Percentiles rank a stretch among this genome's conserved stretches.
Evolutionary conservation across 2,329 filamentous ascomycete species (phyloP).

Genomic region (Pestalotiopsis sp.): DNA sequence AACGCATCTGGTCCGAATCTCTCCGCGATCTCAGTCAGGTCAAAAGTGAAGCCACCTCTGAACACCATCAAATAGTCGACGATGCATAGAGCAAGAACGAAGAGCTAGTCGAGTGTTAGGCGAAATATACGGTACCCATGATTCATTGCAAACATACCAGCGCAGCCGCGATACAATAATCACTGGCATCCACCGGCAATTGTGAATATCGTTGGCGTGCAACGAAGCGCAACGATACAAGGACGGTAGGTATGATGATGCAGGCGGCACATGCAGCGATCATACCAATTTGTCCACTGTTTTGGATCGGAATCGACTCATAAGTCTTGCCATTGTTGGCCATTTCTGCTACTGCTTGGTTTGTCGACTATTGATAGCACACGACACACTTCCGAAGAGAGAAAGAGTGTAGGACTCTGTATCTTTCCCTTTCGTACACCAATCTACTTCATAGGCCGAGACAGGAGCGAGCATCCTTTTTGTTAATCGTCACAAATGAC

Average conservation of each 20-base stretch:
- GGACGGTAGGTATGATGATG: constrained; percentile 6
- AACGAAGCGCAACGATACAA: constrained; percentile 12
- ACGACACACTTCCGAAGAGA: not conserved
- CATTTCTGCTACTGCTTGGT: not conserved
- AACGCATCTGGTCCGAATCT: constrained; percentile 10
- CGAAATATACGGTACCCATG: too few species aligned
- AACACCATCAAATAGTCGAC: constrained; percentile 13
- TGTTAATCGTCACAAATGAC: not conserved
- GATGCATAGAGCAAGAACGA: constrained; percentile 10
- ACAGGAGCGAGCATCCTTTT: not conserved
- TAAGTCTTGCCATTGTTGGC: not conserved
- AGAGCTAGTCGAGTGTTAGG: not conserved
- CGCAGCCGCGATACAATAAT: constrained; percentile 10
- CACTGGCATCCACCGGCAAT: constrained; percentile 4
- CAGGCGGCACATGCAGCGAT: constrained; percentile 1
- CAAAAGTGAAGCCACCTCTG: constrained; percentile 11
- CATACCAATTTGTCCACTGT: constrained; percentile 10
- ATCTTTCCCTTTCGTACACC: not conserved
- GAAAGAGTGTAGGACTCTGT: not conserved
- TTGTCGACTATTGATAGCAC: not conserved
- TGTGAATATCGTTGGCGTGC: constrained; percentile 5
- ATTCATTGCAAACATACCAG: not conserved
- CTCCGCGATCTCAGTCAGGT: not conserved
- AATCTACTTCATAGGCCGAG: not conserved
- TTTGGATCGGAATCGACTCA: constrained; percentile 13